These are phyloP conservation scores for Colletotrichum eleusines DNA, from an alignment of 2,329 filamentous ascomycete species.

Conservation along the genomic window DNA sequence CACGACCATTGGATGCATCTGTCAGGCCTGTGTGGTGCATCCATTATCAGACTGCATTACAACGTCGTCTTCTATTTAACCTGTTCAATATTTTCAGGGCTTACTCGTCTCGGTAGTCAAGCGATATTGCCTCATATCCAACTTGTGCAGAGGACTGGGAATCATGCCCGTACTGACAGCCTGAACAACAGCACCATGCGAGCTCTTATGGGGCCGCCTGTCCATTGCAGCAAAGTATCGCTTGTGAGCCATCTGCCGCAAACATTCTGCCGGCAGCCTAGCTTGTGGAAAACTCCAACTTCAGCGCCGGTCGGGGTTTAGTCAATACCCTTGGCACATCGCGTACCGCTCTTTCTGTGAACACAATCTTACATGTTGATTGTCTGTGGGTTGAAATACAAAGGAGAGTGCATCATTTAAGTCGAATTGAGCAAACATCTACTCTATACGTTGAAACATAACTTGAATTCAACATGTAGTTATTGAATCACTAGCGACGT, in stretches of 20 bases:
- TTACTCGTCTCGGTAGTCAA: neutral
- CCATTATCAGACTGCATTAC: neutral
- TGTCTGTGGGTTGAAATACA: neutral
- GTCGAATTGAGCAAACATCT: neutral
- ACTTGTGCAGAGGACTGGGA: neutral
- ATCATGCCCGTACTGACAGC: neutral
- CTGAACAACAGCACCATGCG: neutral
- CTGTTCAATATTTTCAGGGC: neutral
- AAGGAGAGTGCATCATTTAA: neutral
- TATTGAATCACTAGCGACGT: neutral
- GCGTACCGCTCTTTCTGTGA: neutral
- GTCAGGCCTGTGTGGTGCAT: neutral
- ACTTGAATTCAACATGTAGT: neutral
- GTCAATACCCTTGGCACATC: neutral
- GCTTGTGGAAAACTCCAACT: neutral
- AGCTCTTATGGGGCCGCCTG: neutral
- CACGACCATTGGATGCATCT: neutral
- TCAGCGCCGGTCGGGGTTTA: neutral
- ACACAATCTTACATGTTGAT: neutral
- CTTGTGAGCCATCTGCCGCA: neutral
- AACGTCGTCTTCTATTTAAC: neutral
- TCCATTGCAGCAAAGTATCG: neutral
- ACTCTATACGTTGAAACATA: neutral
- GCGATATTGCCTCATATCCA: neutral
- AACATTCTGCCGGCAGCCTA: neutral